Percentiles rank a stretch among this genome's conserved stretches.
Evolutionary conservation across 2,329 filamentous ascomycete species (phyloP).

Genomic region (Fusarium coffeatum): DNA sequence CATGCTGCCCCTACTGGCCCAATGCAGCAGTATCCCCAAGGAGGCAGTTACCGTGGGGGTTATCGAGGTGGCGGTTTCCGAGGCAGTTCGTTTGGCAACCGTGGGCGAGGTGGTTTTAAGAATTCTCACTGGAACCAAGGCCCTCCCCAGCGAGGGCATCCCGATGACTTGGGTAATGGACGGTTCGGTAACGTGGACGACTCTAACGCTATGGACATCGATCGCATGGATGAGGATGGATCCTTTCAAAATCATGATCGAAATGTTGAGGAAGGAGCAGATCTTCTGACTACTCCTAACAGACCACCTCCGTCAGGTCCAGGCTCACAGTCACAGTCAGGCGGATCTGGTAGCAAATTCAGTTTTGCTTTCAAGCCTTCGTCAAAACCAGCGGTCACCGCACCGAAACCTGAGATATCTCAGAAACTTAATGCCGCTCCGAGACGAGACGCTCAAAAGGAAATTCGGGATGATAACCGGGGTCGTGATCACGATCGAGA

Average conservation of each 20-base stretch:
- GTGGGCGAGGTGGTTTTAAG: slow-evolving; percentile 73
- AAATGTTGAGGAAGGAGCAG: slow-evolving; percentile 57
- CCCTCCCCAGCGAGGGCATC: slow-evolving; percentile 38
- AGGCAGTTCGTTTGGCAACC: slow-evolving; percentile 66
- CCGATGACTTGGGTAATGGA: slow-evolving; percentile 38
- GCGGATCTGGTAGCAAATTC: slow-evolving; percentile 74
- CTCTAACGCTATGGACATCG: slow-evolving; percentile 22
- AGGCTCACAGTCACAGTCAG: slow-evolving; percentile 45
- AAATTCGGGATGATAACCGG: slow-evolving; percentile 55
- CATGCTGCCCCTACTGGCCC: slow-evolving; percentile 69
- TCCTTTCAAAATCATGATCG: slow-evolving; percentile 40
- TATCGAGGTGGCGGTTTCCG: slow-evolving; percentile 69
- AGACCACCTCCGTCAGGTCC: slow-evolving; percentile 66
- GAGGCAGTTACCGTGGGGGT: slow-evolving; percentile 58
- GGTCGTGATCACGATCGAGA: slow-evolving; percentile 43
- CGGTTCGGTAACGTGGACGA: slow-evolving; percentile 36
- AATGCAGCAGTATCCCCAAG: slow-evolving; percentile 63
- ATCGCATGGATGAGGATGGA: slow-evolving; percentile 30
- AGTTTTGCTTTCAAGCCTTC: slow-evolving; percentile 92
- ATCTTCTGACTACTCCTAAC: slow-evolving; percentile 65
- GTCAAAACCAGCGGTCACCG: slow-evolving; percentile 66
- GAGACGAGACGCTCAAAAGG: slow-evolving; percentile 53
- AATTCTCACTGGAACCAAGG: slow-evolving; percentile 71
- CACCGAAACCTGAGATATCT: slow-evolving; percentile 73
- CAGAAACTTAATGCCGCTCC: slow-evolving; percentile 75